Conservation (phyloP, 2,329 filamentous ascomycete species). For the Fusarium tanahbumbuense region DNA sequence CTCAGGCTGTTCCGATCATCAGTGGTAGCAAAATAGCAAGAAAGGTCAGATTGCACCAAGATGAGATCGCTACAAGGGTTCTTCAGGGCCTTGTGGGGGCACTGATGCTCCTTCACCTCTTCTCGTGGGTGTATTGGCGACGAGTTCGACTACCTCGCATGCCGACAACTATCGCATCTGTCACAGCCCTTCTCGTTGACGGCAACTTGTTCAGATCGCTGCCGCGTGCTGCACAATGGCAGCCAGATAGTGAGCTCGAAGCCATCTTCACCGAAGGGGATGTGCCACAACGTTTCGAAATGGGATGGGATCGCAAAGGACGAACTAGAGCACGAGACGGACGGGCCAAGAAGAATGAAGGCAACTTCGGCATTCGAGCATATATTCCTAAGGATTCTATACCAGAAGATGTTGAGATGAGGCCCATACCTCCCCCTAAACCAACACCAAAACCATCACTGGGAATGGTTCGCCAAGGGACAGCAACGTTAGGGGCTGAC, state of each 20-base stretch:
- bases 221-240: constrained; percentile 44
- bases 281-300: constrained; percentile 27
- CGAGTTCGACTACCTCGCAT: constrained; percentile 47
- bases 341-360: constrained; percentile 30
- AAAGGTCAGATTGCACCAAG: constrained; percentile 45
- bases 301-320: constrained; percentile 36
- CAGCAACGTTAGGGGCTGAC: constrained; percentile 30
- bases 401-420: constrained; percentile 43
- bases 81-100: constrained; percentile 50
- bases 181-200: constrained; percentile 52
- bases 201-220: constrained; percentile 51
- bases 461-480: constrained; percentile 39
- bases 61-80: constrained; percentile 49
- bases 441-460: constrained; percentile 25
- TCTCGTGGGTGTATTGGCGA: constrained; percentile 47
- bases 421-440: constrained; percentile 31
- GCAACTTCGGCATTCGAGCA: constrained; percentile 41
- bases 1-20: constrained; percentile 42
- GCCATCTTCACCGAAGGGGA: constrained; percentile 28
- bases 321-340: constrained; percentile 25
- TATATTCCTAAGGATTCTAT: constrained; percentile 21
- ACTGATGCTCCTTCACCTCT: constrained; percentile 44
- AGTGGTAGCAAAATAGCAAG: constrained; percentile 27
- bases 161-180: constrained; percentile 52
- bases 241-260: constrained; percentile 36